Percentiles rank a stretch among this genome's conserved stretches.
phyloP scores from a whole-genome alignment of 495 filamentous ascomycete genomes.

The Aspergillus baeticus region DNA sequence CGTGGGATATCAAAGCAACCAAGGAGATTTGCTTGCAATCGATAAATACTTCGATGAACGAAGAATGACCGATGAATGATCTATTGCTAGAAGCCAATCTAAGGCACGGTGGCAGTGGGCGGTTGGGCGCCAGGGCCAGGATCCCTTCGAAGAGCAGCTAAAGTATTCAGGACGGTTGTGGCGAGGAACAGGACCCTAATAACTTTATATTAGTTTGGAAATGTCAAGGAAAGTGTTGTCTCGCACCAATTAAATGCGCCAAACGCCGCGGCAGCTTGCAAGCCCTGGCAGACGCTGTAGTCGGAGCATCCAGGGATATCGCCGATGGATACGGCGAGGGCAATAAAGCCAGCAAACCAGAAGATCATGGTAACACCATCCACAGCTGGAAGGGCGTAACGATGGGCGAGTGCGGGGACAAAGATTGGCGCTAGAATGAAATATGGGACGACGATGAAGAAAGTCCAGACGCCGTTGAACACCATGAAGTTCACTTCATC shows the following conservation, averaged over 20 bases:
- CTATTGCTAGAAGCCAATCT: not conserved
- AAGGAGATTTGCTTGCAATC: too few relatives aligned
- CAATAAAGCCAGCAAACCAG: conserved; percentile 85
- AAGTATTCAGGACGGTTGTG: conserved; percentile 37
- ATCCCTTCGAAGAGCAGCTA: conserved; percentile 14
- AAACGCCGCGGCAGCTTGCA: conserved; percentile 54
- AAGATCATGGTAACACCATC: conserved; percentile 77
- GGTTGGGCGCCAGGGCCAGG: conserved; percentile 10
- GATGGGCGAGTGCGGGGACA: conserved; percentile 56
- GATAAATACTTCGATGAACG: too few relatives aligned
- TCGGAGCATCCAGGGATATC: conserved; percentile 44
- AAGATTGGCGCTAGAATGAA: conserved; percentile 62
- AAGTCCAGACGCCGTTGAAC: conserved; percentile 70
- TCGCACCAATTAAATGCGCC: conserved; percentile 57
- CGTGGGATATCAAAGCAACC: not conserved
- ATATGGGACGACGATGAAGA: conserved; percentile 63
- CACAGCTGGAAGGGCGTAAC: conserved; percentile 60
- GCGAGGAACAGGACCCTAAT: conserved; percentile 51
- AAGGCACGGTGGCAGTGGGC: conserved; percentile 9
- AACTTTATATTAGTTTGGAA: too few relatives aligned
- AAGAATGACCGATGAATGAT: not conserved
- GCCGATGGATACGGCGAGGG: conserved; percentile 60
- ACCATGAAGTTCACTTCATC: conserved; percentile 66
- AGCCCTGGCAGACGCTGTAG: conserved; percentile 40
- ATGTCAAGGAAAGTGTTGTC: too few relatives aligned